These are phyloP conservation scores for Stygiomarasmius scandens DNA, from an alignment of 1,284 basidiomycete species.

Conservation along the genomic window DNA sequence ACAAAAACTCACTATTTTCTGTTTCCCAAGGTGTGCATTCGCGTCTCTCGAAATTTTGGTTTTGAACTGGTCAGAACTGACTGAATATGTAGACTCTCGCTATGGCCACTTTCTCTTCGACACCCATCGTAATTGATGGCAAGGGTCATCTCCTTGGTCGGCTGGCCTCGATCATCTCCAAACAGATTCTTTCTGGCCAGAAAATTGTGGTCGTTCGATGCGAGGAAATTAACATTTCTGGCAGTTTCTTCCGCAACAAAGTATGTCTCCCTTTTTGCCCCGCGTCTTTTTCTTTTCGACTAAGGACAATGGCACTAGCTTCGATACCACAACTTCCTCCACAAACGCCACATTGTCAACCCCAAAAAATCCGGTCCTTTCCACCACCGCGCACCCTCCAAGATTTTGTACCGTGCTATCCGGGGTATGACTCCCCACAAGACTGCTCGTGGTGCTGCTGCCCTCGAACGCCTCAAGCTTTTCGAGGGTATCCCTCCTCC, in stretches of 20 bases:
- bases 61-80: background rate
- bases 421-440: slow-evolving; percentile 99
- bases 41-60: background rate
- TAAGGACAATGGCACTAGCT: slow-evolving; percentile 56
- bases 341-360: slow-evolving; percentile 99
- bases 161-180: slow-evolving; percentile 97
- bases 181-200: slow-evolving; percentile 93
- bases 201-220: slow-evolving; percentile 99
- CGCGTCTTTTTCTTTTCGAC: slow-evolving; percentile 17
- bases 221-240: slow-evolving; percentile 99
- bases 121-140: slow-evolving; percentile 99
- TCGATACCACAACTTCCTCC: slow-evolving; percentile 99
- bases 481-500: slow-evolving; percentile 99
- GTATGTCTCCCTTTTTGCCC: slow-evolving; percentile 45
- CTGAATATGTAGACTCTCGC: slow-evolving; percentile 45
- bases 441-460: slow-evolving; percentile 94
- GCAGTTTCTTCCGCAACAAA: slow-evolving; percentile 99
- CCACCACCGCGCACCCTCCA: slow-evolving; percentile 98
- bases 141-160: slow-evolving; percentile 99
- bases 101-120: slow-evolving; percentile 89
- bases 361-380: slow-evolving; percentile 99
- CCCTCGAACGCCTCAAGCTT: slow-evolving; percentile 95
- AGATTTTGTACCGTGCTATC: slow-evolving; percentile 98
- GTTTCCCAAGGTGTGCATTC: slow-evolving; percentile 37
- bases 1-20: slow-evolving; percentile 19